These are phyloP conservation scores for Hericium alpestre DNA, from an alignment of 768 basidiomycete genomes.

Conservation along the genomic window DNA sequence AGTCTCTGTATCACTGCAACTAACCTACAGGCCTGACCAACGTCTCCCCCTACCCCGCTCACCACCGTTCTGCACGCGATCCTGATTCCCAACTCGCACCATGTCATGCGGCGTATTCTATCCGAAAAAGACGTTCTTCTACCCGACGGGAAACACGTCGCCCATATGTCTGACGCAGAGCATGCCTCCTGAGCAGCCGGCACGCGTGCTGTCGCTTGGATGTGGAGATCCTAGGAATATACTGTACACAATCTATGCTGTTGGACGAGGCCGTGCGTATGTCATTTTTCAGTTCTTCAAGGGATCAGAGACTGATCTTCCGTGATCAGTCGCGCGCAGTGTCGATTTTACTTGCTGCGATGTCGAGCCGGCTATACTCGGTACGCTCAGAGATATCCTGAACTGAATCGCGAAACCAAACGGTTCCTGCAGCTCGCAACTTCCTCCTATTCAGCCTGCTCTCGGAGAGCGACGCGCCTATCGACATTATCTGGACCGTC, in stretches of 20 bases:
- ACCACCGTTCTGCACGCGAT: neutral
- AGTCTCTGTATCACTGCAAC: too few relatives aligned
- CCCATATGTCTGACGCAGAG: conserved; percentile 38
- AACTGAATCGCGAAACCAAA: neutral
- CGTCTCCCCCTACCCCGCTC: neutral
- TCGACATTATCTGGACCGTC: conserved; percentile 29
- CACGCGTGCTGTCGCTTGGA: conserved; percentile 40
- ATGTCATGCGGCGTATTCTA: conserved; percentile 38
- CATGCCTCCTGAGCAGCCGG: conserved; percentile 35
- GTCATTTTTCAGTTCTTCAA: neutral
- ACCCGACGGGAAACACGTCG: conserved; percentile 50
- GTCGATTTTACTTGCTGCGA: conserved; percentile 45
- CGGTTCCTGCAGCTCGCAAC: conserved; percentile 31
- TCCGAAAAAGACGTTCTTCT: conserved; percentile 39
- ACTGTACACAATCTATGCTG: conserved; percentile 35
- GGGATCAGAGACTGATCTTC: too few relatives aligned
- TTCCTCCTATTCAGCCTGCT: conserved; percentile 35
- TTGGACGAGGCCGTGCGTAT: neutral
- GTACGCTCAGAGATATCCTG: conserved; percentile 15
- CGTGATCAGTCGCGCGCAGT: conserved; percentile 11
- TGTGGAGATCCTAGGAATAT: conserved; percentile 50
- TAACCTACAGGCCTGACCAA: neutral
- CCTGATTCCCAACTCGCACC: neutral
- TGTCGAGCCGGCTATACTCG: conserved; percentile 35
- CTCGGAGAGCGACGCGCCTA: conserved; percentile 20